Base-by-base conservation (phyloP, 257 asterid species). In the Cynanchum wilfordii region DNA sequence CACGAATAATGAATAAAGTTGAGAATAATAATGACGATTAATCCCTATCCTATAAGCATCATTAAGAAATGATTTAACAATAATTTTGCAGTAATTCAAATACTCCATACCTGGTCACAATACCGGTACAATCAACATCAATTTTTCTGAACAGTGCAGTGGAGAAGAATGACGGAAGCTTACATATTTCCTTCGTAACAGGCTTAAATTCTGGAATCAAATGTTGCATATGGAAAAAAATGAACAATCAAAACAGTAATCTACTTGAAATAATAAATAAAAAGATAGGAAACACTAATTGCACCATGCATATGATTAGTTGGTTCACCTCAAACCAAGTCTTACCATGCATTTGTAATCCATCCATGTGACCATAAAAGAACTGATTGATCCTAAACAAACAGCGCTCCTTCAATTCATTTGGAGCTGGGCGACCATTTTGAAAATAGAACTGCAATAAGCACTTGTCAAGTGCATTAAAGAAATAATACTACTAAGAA, bases 111-210 rank as follows among this genome's bases (percentile, higher is more conserved):
- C 97, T 89, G 84, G 98, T 90, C 62, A 95, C 87, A 56, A 84
- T 73, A 68, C 99, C 97, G 62, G 86, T 82, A 74, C 85, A 72
- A 76, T 81, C 86, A 44, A 82, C 81, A 74, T 95, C 99, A n/a
- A 92, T 95, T 86, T 84, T 92, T 80, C 84, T 86, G 79, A 95
- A 95, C 77, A 95, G 90, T 42, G 81, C 86, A 64, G 89, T 51
- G 58, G 99, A 95, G 84, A 92, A 92, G 93, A 95, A 95, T 38
- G 99, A 92, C 1, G 99, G 99, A 44, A 95, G 97, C 96, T 95
- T 95, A 91, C 99, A 95, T 33, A 95, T 85, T 79, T 95, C 99
- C 83, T 92, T 90, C 1, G 97, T 92, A 76, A 95, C 89, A 27
- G 89, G 95, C 81, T 95, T 95, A 74, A 95, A 90, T 82, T 95